Evolutionary conservation across 1,139 yeast species (phyloP).

Genomic region (Zygoascus meyerae): DNA sequence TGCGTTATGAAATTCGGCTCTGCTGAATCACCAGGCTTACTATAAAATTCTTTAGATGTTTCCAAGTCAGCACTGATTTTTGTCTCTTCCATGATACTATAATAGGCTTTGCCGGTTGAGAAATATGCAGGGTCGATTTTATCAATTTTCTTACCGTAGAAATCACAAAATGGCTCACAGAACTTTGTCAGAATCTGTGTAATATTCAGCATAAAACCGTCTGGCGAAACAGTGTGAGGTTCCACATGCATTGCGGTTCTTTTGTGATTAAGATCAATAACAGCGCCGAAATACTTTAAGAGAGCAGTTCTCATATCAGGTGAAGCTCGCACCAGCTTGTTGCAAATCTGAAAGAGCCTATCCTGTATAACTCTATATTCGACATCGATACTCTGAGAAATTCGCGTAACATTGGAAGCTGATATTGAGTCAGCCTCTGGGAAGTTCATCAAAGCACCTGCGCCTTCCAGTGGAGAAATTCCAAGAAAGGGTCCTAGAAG

Average conservation of each 20-base stretch:
- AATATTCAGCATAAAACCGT: conserved; percentile 78
- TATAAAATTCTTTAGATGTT: conserved; percentile 53
- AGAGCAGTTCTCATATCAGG: conserved; percentile 55
- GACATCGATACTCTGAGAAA: conserved; percentile 25
- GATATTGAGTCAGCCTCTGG: conserved; percentile 25
- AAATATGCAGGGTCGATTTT: conserved; percentile 70
- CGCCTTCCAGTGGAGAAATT: conserved; percentile 59
- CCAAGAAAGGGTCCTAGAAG: conserved; percentile 72
- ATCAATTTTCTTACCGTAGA: conserved; percentile 53
- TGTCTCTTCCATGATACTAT: conserved; percentile 62
- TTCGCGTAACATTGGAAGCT: conserved; percentile 19
- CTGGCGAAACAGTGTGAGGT: conserved; percentile 58
- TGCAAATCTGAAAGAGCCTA: conserved; percentile 56
- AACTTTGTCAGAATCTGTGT: conserved; percentile 61
- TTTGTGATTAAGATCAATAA: conserved; percentile 75
- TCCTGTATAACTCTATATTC: conserved; percentile 30
- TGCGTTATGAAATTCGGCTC: conserved; percentile 78
- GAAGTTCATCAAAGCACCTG: conserved; percentile 20
- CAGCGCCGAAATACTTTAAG: conserved; percentile 61
- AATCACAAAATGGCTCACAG: conserved; percentile 78
- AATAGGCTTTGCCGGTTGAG: conserved; percentile 22
- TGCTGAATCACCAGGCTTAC: conserved; percentile 26
- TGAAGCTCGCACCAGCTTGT: conserved; percentile 75
- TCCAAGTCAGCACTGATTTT: conserved; percentile 69
- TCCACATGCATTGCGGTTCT: conserved; percentile 85